A percentile compares a stretch with the other conserved stretches of the same genome.
Evolutionary conservation across 2,329 filamentous ascomycete genomes (phyloP).

Genomic region (Colletotrichum sojae): DNA sequence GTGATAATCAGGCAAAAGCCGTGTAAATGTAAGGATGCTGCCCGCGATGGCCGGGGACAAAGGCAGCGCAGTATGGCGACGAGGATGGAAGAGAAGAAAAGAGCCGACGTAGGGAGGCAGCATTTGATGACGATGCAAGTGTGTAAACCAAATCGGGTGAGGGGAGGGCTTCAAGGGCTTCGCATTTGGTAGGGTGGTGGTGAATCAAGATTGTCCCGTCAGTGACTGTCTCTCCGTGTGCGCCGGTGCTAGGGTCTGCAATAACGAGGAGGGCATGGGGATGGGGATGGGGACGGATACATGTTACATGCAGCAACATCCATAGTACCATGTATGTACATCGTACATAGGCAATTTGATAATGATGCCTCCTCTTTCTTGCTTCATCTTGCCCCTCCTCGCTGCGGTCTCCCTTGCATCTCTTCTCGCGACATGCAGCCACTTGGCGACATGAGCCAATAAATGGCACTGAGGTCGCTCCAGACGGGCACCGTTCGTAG

Average conservation of each 20-base stretch:
- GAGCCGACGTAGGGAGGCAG: constrained; percentile 17
- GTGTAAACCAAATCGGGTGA: constrained; percentile 28
- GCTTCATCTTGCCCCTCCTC: constrained; percentile 30
- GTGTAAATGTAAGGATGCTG: not conserved
- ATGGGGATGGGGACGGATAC: not conserved
- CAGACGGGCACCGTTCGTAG: constrained; percentile 30
- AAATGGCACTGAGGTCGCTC: constrained; percentile 23
- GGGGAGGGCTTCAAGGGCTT: constrained; percentile 32
- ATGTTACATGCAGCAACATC: not conserved
- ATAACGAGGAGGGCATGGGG: not conserved
- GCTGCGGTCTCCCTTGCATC: constrained; percentile 34
- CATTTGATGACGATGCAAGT: constrained; percentile 36
- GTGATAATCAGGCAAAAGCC: constrained; percentile 5
- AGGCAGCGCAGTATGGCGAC: constrained; percentile 3
- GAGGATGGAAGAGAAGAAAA: constrained; percentile 10
- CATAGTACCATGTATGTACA: not conserved
- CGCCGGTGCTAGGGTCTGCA: constrained; percentile 25
- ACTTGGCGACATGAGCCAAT: constrained; percentile 34
- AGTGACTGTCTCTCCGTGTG: constrained; percentile 15
- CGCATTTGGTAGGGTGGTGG: constrained; percentile 16
- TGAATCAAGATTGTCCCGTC: constrained; percentile 11
- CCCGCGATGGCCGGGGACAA: not conserved
- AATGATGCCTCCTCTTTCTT: constrained; percentile 35
- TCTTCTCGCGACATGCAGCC: constrained; percentile 36
- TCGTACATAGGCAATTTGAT: constrained; percentile 25